A percentile compares a stretch with the other conserved stretches of the same genome.
Evolutionary conservation across 257 asterid genomes (phyloP).

Genomic region (Capsicum chinense): DNA sequence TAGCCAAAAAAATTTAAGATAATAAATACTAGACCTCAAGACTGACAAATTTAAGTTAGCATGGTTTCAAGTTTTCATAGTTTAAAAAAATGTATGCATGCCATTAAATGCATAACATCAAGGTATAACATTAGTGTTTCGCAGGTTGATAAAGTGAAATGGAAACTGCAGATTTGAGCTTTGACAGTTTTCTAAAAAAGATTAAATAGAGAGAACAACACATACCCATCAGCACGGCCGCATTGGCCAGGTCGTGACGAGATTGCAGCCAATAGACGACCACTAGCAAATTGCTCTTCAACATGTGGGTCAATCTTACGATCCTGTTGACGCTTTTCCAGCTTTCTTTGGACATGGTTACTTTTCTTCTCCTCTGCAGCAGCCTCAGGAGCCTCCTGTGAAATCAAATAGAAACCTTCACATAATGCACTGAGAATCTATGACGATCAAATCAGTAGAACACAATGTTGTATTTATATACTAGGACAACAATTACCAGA

Average conservation of each 20-base stretch:
- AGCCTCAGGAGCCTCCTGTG: constrained; percentile 41
- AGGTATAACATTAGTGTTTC: background rate
- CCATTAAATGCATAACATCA: background rate
- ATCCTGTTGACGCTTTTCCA: constrained; percentile 53
- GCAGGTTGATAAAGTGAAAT: background rate
- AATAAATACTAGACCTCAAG: background rate
- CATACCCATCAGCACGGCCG: constrained; percentile 60
- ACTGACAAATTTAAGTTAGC: background rate
- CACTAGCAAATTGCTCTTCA: constrained; percentile 56
- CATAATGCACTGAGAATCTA: background rate
- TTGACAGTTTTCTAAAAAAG: background rate
- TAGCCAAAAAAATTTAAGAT: background rate
- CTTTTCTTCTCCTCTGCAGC: constrained; percentile 53
- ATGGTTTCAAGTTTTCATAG: background rate
- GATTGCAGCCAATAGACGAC: constrained; percentile 56
- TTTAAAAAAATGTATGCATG: background rate
- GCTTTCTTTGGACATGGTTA: constrained; percentile 47
- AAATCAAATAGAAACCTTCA: constrained; percentile 2
- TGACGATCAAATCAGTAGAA: background rate
- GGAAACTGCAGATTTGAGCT: background rate
- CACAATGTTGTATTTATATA: background rate
- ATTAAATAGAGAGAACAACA: constrained; percentile 11
- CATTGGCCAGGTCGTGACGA: constrained; percentile 62
- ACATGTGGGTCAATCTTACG: constrained; percentile 55
- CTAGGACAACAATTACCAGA: background rate